phyloP scores from a whole-genome alignment of 805 yeast species.

The Zygoascus ofunaensis region DNA sequence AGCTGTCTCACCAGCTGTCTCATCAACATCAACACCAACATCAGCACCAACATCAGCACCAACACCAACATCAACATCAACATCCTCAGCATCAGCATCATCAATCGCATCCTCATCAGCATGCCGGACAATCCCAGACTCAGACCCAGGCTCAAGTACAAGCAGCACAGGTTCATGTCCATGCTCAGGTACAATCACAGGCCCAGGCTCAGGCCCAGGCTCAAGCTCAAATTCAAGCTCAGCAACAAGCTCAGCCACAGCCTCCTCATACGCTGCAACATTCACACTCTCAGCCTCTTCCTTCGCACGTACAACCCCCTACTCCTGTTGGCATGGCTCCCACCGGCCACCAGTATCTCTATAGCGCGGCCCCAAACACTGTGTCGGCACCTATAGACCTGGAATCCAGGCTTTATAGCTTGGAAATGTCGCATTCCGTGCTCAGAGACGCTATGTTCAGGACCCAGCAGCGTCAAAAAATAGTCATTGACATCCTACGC shows the following conservation, averaged over 20 bases:
- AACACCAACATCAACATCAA: slow-evolving; percentile 7
- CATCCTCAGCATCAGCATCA: slow-evolving; percentile 5
- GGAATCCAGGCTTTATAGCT: not conserved
- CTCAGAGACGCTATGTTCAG: not conserved
- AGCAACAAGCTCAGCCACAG: not conserved
- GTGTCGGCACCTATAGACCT: not conserved
- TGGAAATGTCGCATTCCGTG: not conserved
- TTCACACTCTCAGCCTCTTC: not conserved
- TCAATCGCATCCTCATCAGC: slow-evolving; percentile 4
- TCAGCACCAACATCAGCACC: slow-evolving; percentile 9
- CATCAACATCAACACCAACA: slow-evolving; percentile 7
- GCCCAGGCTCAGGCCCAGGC: not conserved
- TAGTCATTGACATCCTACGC: slow-evolving; percentile 10
- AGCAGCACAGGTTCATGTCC: not conserved
- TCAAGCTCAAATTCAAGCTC: not conserved
- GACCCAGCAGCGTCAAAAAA: not conserved
- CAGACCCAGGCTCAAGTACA: not conserved
- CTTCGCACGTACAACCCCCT: not conserved
- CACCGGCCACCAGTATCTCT: not conserved
- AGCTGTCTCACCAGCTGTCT: slow-evolving; percentile 2
- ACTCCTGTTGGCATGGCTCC: not conserved
- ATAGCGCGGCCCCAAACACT: not conserved
- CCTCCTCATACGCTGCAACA: not conserved
- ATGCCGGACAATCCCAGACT: not conserved
- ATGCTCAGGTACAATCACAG: not conserved